phyloP scores from a whole-genome alignment of 2,329 filamentous ascomycete species.

The Colletotrichum sp. region DNA sequence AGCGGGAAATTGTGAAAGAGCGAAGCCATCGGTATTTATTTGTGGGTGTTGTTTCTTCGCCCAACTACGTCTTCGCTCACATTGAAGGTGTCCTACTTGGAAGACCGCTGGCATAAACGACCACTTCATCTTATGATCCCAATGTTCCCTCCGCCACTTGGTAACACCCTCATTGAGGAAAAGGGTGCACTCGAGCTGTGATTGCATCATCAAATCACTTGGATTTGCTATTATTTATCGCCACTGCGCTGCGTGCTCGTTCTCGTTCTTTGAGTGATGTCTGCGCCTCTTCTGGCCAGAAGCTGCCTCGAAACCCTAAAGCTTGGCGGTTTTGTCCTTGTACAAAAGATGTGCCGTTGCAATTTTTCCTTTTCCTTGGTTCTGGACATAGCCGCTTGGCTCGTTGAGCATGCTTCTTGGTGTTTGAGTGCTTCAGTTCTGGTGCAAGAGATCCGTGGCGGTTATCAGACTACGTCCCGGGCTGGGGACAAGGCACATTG shows the following conservation, averaged over 20 bases:
- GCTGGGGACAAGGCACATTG: not conserved
- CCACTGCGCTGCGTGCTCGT: accelerated
- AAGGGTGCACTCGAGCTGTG: accelerated
- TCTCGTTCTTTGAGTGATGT: not conserved
- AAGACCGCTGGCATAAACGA: accelerated
- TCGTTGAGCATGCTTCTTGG: not conserved
- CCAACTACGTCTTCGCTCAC: accelerated
- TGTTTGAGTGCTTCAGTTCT: not conserved
- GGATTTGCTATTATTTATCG: not conserved
- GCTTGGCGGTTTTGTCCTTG: not conserved
- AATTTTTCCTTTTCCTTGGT: not conserved
- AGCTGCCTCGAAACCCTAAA: accelerated
- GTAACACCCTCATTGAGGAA: not conserved
- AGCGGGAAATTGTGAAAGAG: not conserved
- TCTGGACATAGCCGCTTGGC: too few relatives aligned
- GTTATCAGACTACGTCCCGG: accelerated
- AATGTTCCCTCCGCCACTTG: not conserved
- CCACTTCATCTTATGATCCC: not conserved
- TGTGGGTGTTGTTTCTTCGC: accelerated
- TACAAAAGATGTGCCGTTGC: not conserved
- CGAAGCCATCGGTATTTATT: accelerated
- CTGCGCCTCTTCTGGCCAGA: not conserved
- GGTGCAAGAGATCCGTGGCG: accelerated
- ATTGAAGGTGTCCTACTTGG: accelerated
- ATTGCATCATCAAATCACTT: not conserved